Conservation (phyloP, 1,139 yeast genomes). For the Hyphopichia khmerensis region DNA sequence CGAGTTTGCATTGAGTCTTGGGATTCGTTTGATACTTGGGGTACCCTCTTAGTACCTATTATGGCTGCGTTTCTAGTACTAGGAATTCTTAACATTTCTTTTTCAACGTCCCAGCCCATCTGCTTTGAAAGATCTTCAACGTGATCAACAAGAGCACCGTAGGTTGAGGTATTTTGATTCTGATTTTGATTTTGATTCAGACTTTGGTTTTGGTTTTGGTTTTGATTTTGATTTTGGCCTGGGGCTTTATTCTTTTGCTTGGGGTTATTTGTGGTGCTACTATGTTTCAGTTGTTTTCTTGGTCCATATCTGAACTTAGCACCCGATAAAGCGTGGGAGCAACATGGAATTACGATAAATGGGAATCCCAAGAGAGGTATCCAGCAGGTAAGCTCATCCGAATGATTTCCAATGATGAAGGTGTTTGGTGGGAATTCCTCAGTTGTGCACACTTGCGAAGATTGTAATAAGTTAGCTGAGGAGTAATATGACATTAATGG, state of each 20-base stretch:
- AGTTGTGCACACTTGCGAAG: conserved; percentile 60
- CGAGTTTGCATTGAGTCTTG: conserved; percentile 25
- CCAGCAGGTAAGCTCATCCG: conserved; percentile 96
- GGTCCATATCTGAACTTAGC: conserved; percentile 65
- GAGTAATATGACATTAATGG: conserved; percentile 45
- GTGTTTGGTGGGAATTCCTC: conserved; percentile 69
- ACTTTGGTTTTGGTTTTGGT: conserved; percentile 1
- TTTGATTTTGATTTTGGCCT: conserved; percentile 6
- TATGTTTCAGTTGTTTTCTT: conserved; percentile 13
- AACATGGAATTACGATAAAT: conserved; percentile 91
- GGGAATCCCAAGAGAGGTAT: conserved; percentile 85
- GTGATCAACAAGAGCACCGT: conserved; percentile 83
- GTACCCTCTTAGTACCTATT: conserved; percentile 54
- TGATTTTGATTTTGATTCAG: conserved; percentile 1
- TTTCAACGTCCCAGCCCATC: conserved; percentile 82
- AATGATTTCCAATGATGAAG: conserved; percentile 89
- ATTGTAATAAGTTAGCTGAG: conserved; percentile 49
- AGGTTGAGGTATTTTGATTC: conserved; percentile 50
- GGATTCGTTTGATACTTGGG: conserved; percentile 22
- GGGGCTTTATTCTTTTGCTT: not conserved
- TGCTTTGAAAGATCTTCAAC: conserved; percentile 64
- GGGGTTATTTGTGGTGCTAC: not conserved
- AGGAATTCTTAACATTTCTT: conserved; percentile 89
- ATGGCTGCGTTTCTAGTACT: conserved; percentile 92
- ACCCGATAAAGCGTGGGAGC: conserved; percentile 86